A percentile compares a stretch with the other conserved stretches of the same genome.
Conservation (phyloP, 2,329 filamentous ascomycete species). For the Apiospora marii region DNA sequence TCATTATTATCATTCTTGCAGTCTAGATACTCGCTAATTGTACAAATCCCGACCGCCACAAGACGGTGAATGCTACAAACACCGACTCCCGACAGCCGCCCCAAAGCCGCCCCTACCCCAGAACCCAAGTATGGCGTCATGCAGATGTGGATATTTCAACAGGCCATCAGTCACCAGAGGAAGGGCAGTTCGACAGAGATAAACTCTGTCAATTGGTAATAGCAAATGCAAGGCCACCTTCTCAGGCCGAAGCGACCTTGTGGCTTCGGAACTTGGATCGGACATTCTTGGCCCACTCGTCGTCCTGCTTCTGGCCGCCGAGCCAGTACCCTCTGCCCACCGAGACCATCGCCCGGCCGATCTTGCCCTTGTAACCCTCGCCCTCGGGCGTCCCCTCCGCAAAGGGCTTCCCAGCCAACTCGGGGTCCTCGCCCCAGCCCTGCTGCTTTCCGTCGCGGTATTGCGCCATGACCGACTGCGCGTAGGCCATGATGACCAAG, state of each 20-base stretch:
- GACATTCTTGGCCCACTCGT: constrained; percentile 73
- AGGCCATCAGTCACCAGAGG: background rate
- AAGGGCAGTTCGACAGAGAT: constrained; percentile 10
- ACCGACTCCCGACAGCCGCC: constrained; percentile 8
- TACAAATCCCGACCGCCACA: background rate
- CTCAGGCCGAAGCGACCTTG: constrained; percentile 25
- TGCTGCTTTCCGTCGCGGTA: constrained; percentile 60
- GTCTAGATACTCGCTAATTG: background rate
- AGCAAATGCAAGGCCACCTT: background rate
- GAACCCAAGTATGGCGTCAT: constrained; percentile 23
- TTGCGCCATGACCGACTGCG: constrained; percentile 77
- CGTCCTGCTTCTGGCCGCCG: constrained; percentile 65
- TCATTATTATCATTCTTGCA: background rate
- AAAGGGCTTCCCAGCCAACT: constrained; percentile 68
- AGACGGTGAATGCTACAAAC: constrained; percentile 8
- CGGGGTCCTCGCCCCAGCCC: constrained; percentile 54
- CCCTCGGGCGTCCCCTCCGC: constrained; percentile 74
- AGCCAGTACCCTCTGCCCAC: constrained; percentile 84
- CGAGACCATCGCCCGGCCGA: constrained; percentile 81
- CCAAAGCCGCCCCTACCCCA: constrained; percentile 11
- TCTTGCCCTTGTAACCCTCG: constrained; percentile 77
- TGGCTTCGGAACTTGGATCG: constrained; percentile 61
- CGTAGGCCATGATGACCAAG: constrained; percentile 83
- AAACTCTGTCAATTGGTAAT: constrained; percentile 17
- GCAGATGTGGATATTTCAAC: constrained; percentile 18